These are phyloP conservation scores for Gossypium aridum DNA, from an alignment of 441 rosid species.

Conservation along the genomic window DNA sequence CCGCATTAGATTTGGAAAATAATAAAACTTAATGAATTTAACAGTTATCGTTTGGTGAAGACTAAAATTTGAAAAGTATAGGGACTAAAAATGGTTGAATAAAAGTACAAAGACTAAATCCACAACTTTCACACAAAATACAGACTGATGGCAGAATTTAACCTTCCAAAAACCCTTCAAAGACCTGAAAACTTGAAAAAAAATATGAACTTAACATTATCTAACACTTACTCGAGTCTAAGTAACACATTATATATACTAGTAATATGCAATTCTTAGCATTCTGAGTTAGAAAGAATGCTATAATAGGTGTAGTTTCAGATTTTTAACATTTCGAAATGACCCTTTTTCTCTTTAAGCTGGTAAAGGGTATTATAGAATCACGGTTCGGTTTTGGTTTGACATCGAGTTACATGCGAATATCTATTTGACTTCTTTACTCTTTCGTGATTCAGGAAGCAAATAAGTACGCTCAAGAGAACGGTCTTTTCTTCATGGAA, in stretches of 20 bases:
- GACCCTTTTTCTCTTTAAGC: neutral
- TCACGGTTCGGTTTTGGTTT: neutral
- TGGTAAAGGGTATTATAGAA: neutral
- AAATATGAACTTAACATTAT: neutral
- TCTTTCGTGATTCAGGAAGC: slow-evolving; percentile 57
- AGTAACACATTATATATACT: neutral
- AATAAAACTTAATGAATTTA: no score
- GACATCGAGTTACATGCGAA: neutral
- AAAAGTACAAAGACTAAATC: no score
- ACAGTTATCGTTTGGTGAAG: no score
- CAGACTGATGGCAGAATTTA: no score
- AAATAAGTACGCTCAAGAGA: slow-evolving; percentile 76
- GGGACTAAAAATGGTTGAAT: no score
- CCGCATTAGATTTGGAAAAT: no score
- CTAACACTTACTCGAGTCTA: neutral
- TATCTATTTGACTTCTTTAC: neutral
- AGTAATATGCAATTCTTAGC: neutral
- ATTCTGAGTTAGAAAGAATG: neutral
- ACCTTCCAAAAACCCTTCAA: neutral
- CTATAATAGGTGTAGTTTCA: neutral
- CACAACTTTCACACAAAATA: no score
- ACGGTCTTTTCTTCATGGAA: slow-evolving; percentile 91
- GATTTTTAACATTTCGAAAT: neutral
- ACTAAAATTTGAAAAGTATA: no score
- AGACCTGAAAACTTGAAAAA: neutral